Percentiles rank a stretch among this genome's conserved stretches.
phyloP scores from a whole-genome alignment of 2,329 filamentous ascomycete species.

The Clonostachys byssicola region DNA sequence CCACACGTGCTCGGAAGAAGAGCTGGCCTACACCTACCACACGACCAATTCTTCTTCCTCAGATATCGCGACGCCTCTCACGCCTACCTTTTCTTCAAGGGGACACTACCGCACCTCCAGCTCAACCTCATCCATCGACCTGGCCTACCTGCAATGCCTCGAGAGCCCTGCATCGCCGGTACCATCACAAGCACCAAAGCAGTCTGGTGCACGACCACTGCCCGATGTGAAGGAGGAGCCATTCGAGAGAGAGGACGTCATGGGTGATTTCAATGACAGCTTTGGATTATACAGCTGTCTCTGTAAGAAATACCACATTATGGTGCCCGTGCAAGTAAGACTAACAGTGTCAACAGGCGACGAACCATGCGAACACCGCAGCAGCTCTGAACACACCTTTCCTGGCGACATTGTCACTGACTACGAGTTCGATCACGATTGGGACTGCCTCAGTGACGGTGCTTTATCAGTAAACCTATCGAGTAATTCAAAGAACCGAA shows the following conservation, averaged over 20 bases:
- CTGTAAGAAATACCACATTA: conserved; percentile 52
- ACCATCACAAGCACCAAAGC: neutral
- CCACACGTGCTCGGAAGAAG: conserved; percentile 21
- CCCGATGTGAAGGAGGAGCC: conserved; percentile 85
- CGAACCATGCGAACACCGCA: conserved; percentile 54
- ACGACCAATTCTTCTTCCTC: conserved; percentile 54
- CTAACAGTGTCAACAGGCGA: conserved; percentile 42
- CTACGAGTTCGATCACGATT: conserved; percentile 56
- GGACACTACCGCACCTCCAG: conserved; percentile 65
- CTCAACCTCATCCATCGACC: conserved; percentile 74
- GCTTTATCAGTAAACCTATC: conserved; percentile 38
- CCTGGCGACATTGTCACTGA: conserved; percentile 29
- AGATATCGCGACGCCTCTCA: conserved; percentile 65
- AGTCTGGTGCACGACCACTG: conserved; percentile 53
- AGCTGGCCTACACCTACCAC: conserved; percentile 29
- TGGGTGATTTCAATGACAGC: conserved; percentile 10
- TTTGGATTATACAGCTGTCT: conserved; percentile 62
- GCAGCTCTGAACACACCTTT: conserved; percentile 33
- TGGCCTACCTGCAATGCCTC: conserved; percentile 28
- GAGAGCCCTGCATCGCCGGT: conserved; percentile 39
- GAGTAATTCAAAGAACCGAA: conserved; percentile 36
- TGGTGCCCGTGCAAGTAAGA: conserved; percentile 8
- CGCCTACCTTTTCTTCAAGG: conserved; percentile 64
- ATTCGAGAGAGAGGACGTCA: conserved; percentile 57
- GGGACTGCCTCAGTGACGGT: conserved; percentile 61